Conservation (phyloP, 257 asterid genomes). For the Petunia axillaris region DNA sequence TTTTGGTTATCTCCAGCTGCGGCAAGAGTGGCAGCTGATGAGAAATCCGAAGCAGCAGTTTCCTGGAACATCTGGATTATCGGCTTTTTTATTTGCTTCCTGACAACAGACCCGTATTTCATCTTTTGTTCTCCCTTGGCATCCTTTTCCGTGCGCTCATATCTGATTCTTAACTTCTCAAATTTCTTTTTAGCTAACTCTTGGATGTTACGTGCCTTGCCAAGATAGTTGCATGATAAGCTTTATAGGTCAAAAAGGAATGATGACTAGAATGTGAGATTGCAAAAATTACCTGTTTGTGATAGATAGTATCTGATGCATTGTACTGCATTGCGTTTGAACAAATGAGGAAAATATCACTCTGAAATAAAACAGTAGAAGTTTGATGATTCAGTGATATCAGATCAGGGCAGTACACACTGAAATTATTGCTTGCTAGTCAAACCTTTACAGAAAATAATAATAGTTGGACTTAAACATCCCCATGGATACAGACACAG, state of each 20-base stretch:
- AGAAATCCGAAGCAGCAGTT: constrained; percentile 79
- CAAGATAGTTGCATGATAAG: constrained; percentile 29
- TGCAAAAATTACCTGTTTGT: constrained; percentile 69
- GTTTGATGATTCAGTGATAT: not conserved
- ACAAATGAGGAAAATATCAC: constrained; percentile 85
- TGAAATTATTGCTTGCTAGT: not conserved
- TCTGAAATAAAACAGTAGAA: constrained; percentile 51
- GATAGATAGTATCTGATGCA: constrained; percentile 81
- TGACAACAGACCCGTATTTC: constrained; percentile 46
- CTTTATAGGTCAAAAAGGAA: not conserved
- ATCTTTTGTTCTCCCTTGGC: constrained; percentile 66
- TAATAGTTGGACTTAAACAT: not conserved
- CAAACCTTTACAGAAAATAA: not conserved
- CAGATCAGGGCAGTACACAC: constrained; percentile 8
- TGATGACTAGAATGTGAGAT: not conserved
- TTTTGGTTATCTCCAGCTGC: constrained; percentile 57
- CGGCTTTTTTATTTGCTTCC: constrained; percentile 65
- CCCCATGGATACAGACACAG: not conserved
- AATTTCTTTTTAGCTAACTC: constrained; percentile 90
- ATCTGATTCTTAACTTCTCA: constrained; percentile 52
- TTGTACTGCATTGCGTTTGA: constrained; percentile 97
- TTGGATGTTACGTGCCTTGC: constrained; percentile 84
- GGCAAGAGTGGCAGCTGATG: constrained; percentile 87
- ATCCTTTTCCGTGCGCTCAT: constrained; percentile 58
- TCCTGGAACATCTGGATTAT: constrained; percentile 61